phyloP scores from a whole-genome alignment of 2,329 filamentous ascomycete species.

The Emmonsia crescens region DNA sequence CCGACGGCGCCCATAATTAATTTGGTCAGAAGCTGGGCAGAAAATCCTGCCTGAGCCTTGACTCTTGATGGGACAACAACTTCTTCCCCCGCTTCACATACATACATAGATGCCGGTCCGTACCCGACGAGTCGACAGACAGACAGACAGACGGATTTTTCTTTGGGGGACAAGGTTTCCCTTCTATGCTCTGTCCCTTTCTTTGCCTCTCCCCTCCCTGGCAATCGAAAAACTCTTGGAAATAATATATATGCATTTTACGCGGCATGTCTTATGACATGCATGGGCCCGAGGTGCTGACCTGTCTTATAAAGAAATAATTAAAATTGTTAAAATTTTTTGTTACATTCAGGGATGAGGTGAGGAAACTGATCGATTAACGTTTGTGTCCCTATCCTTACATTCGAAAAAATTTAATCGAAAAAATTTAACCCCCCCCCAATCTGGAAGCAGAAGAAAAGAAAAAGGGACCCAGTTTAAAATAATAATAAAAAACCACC shows the following conservation, averaged over 20 bases:
- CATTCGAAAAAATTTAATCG: not conserved
- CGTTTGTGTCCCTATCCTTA: not conserved
- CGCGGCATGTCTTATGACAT: not conserved
- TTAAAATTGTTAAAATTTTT: too few relatives aligned
- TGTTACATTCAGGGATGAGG: too few relatives aligned
- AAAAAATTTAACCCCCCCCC: not conserved
- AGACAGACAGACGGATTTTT: not conserved
- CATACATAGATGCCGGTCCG: too few relatives aligned
- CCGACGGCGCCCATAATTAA: not conserved
- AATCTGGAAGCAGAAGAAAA: not conserved
- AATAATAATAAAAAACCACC: not conserved
- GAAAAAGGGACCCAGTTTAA: not conserved
- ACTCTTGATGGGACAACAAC: not conserved
- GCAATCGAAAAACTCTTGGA: too few relatives aligned
- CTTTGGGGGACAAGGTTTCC: not conserved
- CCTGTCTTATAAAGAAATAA: not conserved
- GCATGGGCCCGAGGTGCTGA: too few relatives aligned
- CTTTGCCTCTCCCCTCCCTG: too few relatives aligned
- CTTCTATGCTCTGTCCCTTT: not conserved
- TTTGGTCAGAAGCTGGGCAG: not conserved
- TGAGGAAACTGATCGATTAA: not conserved
- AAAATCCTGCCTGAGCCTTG: not conserved
- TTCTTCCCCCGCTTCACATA: not conserved
- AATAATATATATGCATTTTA: too few relatives aligned
- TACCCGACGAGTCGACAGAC: not conserved